Percentiles rank a stretch among this genome's conserved stretches.
Conservation (phyloP, 2,329 filamentous ascomycete genomes). For the Didymella segeticola region DNA sequence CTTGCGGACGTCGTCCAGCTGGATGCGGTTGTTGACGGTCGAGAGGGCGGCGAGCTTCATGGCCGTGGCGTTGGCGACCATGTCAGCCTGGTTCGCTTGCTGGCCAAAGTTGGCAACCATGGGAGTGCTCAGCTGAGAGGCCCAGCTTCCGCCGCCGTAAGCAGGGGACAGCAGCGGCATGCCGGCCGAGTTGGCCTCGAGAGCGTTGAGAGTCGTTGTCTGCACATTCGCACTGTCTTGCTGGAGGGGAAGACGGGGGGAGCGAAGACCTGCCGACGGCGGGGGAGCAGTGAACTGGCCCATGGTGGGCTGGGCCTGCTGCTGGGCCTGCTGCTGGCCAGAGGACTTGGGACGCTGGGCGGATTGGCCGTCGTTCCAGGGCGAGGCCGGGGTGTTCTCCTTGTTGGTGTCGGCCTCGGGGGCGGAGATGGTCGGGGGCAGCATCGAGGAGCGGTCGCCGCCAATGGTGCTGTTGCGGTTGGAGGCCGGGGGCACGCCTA, state of each 20-base stretch:
- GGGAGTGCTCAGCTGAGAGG: conserved; percentile 96
- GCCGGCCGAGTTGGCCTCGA: conserved; percentile 71
- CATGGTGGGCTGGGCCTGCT: conserved; percentile 68
- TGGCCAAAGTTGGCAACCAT: conserved; percentile 85
- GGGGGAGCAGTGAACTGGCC: conserved; percentile 88
- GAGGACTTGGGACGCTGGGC: conserved; percentile 76
- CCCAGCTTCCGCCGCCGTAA: conserved; percentile 90
- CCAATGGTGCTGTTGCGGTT: conserved; percentile 91
- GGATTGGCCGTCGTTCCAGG: conserved; percentile 70
- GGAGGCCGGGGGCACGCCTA: conserved; percentile 85
- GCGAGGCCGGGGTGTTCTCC: conserved; percentile 73
- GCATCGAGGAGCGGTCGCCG: conserved; percentile 77
- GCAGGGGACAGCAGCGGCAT: conserved; percentile 83
- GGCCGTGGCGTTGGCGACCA: conserved; percentile 97
- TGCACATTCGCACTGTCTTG: conserved; percentile 75
- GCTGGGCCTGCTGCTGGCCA: conserved; percentile 68
- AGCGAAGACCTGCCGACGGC: conserved; percentile 77
- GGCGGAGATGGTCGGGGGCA: conserved; percentile 75
- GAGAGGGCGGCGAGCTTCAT: conserved; percentile 98
- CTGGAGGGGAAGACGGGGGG: conserved; percentile 74
- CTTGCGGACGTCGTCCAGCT: conserved; percentile 94
- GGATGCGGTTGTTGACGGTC: conserved; percentile 97
- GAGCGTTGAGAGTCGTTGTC: conserved; percentile 78
- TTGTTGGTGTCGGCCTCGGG: conserved; percentile 69
- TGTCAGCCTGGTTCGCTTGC: conserved; percentile 79